Evolutionary conservation across 352 stramenopile species (phyloP).

Genomic region (Phytophthora sp.): DNA sequence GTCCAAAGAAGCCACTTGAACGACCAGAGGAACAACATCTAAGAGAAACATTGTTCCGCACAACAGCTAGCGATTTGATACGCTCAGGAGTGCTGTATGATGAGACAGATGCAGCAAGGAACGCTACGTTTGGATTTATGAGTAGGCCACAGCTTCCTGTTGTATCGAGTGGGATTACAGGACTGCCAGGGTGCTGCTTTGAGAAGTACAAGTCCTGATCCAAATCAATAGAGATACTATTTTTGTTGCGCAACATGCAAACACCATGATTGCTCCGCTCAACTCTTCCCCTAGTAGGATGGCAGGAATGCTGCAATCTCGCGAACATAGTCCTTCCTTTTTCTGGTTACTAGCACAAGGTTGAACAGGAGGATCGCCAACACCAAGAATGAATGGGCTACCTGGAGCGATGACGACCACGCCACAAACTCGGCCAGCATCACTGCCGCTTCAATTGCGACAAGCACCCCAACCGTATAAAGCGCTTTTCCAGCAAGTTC

Average conservation of each 20-base stretch:
- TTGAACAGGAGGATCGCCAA: constrained; percentile 38
- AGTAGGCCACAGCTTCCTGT: constrained; percentile 25
- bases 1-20: constrained; percentile 49
- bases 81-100: constrained; percentile 50
- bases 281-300: too few species aligned
- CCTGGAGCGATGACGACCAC: constrained; percentile 39
- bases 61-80: constrained; percentile 43
- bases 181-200: constrained; percentile 61
- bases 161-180: constrained; percentile 48
- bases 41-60: constrained; percentile 51
- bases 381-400: constrained; percentile 44
- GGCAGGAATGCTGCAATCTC: constrained; percentile 43
- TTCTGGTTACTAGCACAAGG: constrained; percentile 25
- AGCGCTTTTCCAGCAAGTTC: constrained; percentile 38
- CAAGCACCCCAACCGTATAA: constrained; percentile 46
- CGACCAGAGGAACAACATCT: constrained; percentile 54
- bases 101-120: constrained; percentile 28
- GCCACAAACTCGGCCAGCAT: constrained; percentile 46
- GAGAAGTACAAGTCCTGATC: constrained; percentile 39
- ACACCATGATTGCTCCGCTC: too few species aligned
- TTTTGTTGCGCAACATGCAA: not conserved
- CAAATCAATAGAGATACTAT: not conserved
- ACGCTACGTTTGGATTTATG: constrained; percentile 28
- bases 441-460: constrained; percentile 40
- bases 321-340: constrained; percentile 34